Base-by-base conservation (phyloP, 2,329 filamentous ascomycete species). In the Calonectria hawksworthii region DNA sequence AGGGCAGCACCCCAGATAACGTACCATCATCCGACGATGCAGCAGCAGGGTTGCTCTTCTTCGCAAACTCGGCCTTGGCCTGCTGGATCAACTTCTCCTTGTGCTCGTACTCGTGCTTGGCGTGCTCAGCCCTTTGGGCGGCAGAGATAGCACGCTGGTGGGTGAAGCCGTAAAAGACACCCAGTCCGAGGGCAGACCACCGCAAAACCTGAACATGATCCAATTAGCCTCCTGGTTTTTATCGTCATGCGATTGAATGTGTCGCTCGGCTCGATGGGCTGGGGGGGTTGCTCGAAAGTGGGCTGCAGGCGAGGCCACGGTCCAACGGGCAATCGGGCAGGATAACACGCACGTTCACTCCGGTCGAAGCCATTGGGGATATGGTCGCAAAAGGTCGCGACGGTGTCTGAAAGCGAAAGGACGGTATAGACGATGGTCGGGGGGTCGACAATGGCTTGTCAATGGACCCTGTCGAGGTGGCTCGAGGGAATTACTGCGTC, bases 151-250 rank as follows among this genome's bases (percentile, higher is more conserved):
- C 91, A 84, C 94, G 90, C 90, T 99, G 97, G 90, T 98, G 96
- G 87, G 93, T 95, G 90, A 98, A 93, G 86, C 97, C 97, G 90
- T 99, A 99, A 89, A 98, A 93, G 85, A 99, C 89, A 86, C 97
- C 97, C 83, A 95, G 90, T 84, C 93, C 94, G 80, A 99, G 94
- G 85, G 96, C 96, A 84, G 96, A 96, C 92, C 96, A 99, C 88
- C 97, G 96, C 87, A 99, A 92, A 87, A 99, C 96, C 97, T 99
- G 87, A 68, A 82, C 74, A 77, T 64, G 38, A 70, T 71, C 79
- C 77, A 82, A 83, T 84, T 83, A 84, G 81, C 76, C 72, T 76
- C 77, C 66, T 52, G 26, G 36, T 65, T 73, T 68, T 74, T 59
- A 44, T 66, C 34, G 56, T 36, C n/a, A 26, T 63, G 72, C 77